Base-by-base conservation (phyloP, 2,329 filamentous ascomycete species). In the Neonectria neomacrospora region DNA sequence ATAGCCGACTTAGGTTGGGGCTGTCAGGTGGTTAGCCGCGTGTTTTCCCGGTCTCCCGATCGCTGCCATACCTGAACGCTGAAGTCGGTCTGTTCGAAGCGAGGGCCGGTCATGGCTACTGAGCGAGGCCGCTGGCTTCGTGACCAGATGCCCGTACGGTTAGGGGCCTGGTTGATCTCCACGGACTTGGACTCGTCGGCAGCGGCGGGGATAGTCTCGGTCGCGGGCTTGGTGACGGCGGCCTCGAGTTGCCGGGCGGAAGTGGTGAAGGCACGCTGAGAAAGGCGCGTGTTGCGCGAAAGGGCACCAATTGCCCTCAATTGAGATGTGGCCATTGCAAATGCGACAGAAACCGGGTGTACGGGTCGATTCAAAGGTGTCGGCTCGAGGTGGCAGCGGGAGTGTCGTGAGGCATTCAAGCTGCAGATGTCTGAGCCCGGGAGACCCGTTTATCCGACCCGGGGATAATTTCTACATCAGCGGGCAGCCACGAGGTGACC, bases 31-130 rank as follows among this genome's bases (percentile, higher is more conserved):
- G 47, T 73, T 71, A 76, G 71, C 64, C 59, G 52, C 10, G 41
- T 58, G 23, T 48, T 44, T 62, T 44, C 56, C 44, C 52, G 51
- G 11, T 54, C 32, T 67, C 48, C 42, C 34, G 61, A 53, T 34
- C 48, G 30, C 26, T 44, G 14, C 39, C 88, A 71, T 84, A 97
- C 95, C 92, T 99, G 96, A 71, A 91, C 82, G 73, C 90, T 88
- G 82, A 98, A 95, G 75, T 97, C 93, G 34, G 93, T 98, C 88
- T 98, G 95, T 85, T 99, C 96, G 76, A 99, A 99, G 72, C 95
- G 86, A 69, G 96, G 96, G 44, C 96, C 96, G 44, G 89, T 89
- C 95, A 99, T 99, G 56, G 94, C 96, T 79, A 89, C 81, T 57
- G 88, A 86, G 74, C 95, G 86, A 41, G 93, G 89, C 79, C 88